Base-by-base conservation (phyloP, 2,329 filamentous ascomycete genomes). In the Aspergillus niger region DNA sequence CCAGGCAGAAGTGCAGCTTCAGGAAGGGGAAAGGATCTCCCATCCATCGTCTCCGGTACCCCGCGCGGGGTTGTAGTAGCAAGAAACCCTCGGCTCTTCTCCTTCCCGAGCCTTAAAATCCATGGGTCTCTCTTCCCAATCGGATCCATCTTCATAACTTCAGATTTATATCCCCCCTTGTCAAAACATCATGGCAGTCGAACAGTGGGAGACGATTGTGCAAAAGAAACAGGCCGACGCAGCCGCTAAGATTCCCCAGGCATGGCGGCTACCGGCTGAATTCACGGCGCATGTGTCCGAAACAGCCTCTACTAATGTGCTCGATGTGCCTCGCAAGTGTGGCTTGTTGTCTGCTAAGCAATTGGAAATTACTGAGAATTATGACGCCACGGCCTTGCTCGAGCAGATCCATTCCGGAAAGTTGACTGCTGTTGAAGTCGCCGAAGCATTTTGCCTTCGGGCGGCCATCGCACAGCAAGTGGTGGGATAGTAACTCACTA, bases 321-420 rank as follows among this genome's bases (percentile, higher is more conserved):
- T 53, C 5, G 22, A 38, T 10, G 32, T 53, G 32, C 51, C 51
- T 22, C 51, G 51, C 32, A 11, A 43, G 3, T 26, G 51, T 60
- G 81, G 82, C 0, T 70, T 86, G 6, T 70, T 86, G 32, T 79
- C 70, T 1, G 57, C 73, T 3, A 61, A 75, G 5, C 83, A 86
- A 61, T 66, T 85, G 5, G 63, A 72, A 0, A 84, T 86, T 59
- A 86, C 84, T 0, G 71, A 72, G 39, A 49, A 61, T 2, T 79
- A 79, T 48, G 79, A 82, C 63, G 71, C 73, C 0, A 52, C 65
- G 0, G 65, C 62, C 0, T 63, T 79, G 5, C 59, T 77, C 1
- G 57, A 59, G 3, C 67, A 68, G 5, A 63, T 80, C 6, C 52
- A 64, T 0, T 41, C 53, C 0, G 67, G 73, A 13, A 65, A 62